Evolutionary conservation across 805 yeast genomes (phyloP).

Genomic region (Blastobotrys parvus): DNA sequence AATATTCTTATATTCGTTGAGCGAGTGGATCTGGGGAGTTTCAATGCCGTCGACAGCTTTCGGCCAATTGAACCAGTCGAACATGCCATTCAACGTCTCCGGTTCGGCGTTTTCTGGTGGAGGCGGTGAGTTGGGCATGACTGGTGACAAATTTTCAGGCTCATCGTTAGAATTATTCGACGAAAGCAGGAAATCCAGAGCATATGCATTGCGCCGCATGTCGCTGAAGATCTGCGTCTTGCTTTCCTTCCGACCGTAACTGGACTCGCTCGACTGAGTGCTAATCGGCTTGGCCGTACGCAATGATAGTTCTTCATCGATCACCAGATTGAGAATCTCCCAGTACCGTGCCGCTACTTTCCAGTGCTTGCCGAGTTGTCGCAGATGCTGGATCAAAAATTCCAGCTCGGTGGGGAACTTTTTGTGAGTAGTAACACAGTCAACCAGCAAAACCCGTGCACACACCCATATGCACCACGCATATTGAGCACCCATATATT

Average conservation of each 20-base stretch:
- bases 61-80: constrained; percentile 23
- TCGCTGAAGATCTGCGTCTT: constrained; percentile 20
- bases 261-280: not conserved
- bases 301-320: constrained; percentile 20
- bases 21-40: constrained; percentile 8
- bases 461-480: constrained; percentile 24
- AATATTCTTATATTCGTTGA: constrained; percentile 14
- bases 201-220: constrained; percentile 23
- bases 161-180: constrained; percentile 4
- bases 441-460: constrained; percentile 20
- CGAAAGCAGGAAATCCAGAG: constrained; percentile 19
- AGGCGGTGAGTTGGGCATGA: constrained; percentile 1
- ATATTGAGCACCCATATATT: constrained; percentile 22
- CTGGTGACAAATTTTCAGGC: not conserved
- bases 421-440: constrained; percentile 17
- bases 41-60: constrained; percentile 7
- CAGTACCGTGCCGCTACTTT: constrained; percentile 20
- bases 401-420: constrained; percentile 19
- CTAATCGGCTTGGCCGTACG: constrained; percentile 7
- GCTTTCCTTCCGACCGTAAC: not conserved
- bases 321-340: constrained; percentile 16
- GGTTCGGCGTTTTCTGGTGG: constrained; percentile 2
- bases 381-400: constrained; percentile 13
- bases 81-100: constrained; percentile 11
- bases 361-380: constrained; percentile 19